Conservation (phyloP, 768 basidiomycete species). For the Lentinula detonsa region DNA sequence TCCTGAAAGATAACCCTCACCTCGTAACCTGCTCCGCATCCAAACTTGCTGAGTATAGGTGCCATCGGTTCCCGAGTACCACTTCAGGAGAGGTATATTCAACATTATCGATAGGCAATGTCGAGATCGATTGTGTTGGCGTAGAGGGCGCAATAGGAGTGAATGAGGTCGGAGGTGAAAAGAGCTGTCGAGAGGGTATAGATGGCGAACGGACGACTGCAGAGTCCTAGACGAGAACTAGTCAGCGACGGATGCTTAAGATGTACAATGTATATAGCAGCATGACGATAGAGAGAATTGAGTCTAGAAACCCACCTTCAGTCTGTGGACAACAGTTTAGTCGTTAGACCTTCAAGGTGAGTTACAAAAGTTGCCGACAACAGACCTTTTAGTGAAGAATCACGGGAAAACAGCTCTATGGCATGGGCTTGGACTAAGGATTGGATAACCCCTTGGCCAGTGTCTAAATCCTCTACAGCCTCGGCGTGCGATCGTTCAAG, state of each 20-base stretch:
- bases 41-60: too few species aligned
- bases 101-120: constrained; percentile 11
- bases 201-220: constrained; percentile 24
- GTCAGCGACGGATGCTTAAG: not conserved
- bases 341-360: constrained; percentile 46
- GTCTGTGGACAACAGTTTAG: constrained; percentile 34
- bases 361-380: constrained; percentile 36
- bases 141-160: constrained; percentile 7
- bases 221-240: constrained; percentile 9
- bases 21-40: too few species aligned
- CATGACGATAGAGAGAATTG: not conserved
- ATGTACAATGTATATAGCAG: not conserved
- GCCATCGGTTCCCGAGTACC: too few species aligned
- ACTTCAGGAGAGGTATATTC: constrained; percentile 32
- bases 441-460: constrained; percentile 40
- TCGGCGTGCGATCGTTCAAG: constrained; percentile 42
- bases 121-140: constrained; percentile 21
- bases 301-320: constrained; percentile 19
- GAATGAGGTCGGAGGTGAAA: not conserved
- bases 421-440: constrained; percentile 49
- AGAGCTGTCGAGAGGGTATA: not conserved
- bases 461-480: constrained; percentile 44
- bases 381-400: constrained; percentile 43
- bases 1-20: too few species aligned
- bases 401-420: constrained; percentile 48